Base-by-base conservation (phyloP, 371 early-diverging fungal genomes). In the Fennellomyces sp. region DNA sequence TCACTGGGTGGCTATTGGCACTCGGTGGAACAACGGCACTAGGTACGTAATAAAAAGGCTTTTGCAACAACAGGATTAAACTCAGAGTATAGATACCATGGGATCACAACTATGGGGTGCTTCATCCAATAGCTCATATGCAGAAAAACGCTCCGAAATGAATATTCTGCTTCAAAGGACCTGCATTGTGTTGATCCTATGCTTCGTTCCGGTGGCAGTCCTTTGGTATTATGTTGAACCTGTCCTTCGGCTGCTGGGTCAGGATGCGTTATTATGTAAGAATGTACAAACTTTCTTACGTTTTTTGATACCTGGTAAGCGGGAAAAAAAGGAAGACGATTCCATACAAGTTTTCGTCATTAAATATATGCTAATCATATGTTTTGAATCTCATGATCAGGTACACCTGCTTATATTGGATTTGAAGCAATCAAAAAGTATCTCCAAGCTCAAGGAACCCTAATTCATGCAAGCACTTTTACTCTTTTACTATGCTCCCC, bases 31-130 rank as follows among this genome's bases (percentile, higher is more conserved):
- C 87, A 10, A 83, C 90, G 26, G 93, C 89, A 0, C 72, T 94
- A 30, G 94, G 92, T 70, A 92, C 19, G 73, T 84, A 65, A 23
- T 21, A 23, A 23, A 45, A 27, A 23, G 5, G 23, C 10, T 13
- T 23, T 23, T 1, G 8, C 7, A 45, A 45, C 21, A 45, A 10
- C 5, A 39, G n/a, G n/a, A 39, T 11, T 11, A 17, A 39, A 39
- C 17, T 11, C 4, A 6, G 17, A 5, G 81, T 80, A 5, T 52
- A 85, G 94, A 93, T 67, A 92, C 94, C 2, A 76, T 95, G 15
- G 93, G 94, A 61, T 89, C 92, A 19, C 95, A 95, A 73, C 83
- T 93, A 10, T 92, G 81, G 73, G 93, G 94, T 2, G 91, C 87
- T 0, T 45, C 45, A 12, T 23, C 5, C n/a, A 12, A 12, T 23